These are phyloP conservation scores for Blastobotrys terrestris DNA, from an alignment of 805 yeast species.

Conservation along the genomic window DNA sequence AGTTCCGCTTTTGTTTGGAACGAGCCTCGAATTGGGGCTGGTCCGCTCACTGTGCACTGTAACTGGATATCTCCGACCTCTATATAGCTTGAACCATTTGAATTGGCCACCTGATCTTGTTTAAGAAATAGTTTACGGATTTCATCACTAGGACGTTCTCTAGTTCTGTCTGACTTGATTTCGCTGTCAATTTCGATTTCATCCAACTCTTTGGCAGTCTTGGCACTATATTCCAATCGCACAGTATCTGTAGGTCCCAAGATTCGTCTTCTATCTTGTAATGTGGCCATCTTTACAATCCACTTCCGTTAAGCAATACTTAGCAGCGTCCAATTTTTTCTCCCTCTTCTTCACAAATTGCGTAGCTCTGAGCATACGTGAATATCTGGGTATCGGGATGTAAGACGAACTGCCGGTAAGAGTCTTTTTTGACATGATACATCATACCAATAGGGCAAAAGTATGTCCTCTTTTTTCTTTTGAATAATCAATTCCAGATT, in stretches of 20 bases:
- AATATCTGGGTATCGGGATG: no score
- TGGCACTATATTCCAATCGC: slow-evolving; percentile 34
- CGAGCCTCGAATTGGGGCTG: slow-evolving; percentile 75
- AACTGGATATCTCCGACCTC: slow-evolving; percentile 59
- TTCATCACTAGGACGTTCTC: slow-evolving; percentile 21
- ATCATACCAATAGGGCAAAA: no score
- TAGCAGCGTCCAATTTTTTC: background rate
- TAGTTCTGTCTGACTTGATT: slow-evolving; percentile 9
- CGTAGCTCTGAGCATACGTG: no score
- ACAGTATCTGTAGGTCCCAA: slow-evolving; percentile 65
- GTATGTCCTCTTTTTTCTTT: no score
- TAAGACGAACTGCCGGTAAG: no score
- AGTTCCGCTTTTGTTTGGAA: slow-evolving; percentile 62
- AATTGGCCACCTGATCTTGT: slow-evolving; percentile 60
- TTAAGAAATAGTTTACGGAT: slow-evolving; percentile 45
- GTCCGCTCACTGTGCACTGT: slow-evolving; percentile 76
- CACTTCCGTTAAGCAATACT: background rate
- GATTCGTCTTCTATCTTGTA: slow-evolving; percentile 75
- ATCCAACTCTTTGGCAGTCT: slow-evolving; percentile 17
- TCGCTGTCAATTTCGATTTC: slow-evolving; percentile 7
- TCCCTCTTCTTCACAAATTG: background rate
- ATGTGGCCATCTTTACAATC: slow-evolving; percentile 17
- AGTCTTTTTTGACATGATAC: no score
- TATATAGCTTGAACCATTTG: slow-evolving; percentile 77
- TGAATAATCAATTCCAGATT: no score